Conservation (phyloP, 345 rosid genomes). For the Rubroshorea leprosula region DNA sequence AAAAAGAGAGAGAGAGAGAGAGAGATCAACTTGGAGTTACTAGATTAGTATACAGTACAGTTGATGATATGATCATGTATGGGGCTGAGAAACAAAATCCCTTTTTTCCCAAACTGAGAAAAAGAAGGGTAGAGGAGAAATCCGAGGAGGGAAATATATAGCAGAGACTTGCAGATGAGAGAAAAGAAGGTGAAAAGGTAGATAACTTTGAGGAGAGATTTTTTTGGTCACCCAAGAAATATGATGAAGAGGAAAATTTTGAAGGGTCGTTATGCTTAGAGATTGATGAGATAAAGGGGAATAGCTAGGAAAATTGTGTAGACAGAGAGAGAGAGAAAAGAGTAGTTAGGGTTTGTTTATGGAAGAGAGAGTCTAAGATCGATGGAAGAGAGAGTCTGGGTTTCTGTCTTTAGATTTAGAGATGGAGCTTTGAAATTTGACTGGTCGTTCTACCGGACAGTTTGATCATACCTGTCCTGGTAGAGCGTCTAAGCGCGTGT, state of each 20-base stretch:
- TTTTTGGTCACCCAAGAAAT: constrained; percentile 25
- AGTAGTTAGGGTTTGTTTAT: constrained; percentile 7
- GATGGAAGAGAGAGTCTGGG: not conserved
- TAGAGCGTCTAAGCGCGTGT: not conserved
- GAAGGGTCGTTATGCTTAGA: constrained; percentile 40
- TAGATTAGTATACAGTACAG: constrained; percentile 6
- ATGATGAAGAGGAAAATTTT: constrained; percentile 17
- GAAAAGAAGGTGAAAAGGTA: constrained; percentile 12
- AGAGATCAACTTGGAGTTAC: not conserved
- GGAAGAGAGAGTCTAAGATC: not conserved
- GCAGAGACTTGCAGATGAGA: constrained; percentile 25
- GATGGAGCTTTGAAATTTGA: constrained; percentile 30
- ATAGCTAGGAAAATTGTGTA: not conserved
- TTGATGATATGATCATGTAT: constrained; percentile 7
- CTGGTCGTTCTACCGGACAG: constrained; percentile 92
- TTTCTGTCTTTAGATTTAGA: not conserved
- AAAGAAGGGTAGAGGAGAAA: not conserved
- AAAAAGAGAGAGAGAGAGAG: too few relatives aligned
- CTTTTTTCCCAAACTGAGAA: not conserved
- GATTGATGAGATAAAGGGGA: not conserved
- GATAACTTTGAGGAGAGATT: constrained; percentile 38
- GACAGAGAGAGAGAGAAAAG: not conserved
- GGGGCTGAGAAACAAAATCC: constrained; percentile 24
- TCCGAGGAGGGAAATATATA: constrained; percentile 10
- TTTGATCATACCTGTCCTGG: constrained; percentile 4